Base-by-base conservation (phyloP, 768 basidiomycete species). In the Mycena amicta region DNA sequence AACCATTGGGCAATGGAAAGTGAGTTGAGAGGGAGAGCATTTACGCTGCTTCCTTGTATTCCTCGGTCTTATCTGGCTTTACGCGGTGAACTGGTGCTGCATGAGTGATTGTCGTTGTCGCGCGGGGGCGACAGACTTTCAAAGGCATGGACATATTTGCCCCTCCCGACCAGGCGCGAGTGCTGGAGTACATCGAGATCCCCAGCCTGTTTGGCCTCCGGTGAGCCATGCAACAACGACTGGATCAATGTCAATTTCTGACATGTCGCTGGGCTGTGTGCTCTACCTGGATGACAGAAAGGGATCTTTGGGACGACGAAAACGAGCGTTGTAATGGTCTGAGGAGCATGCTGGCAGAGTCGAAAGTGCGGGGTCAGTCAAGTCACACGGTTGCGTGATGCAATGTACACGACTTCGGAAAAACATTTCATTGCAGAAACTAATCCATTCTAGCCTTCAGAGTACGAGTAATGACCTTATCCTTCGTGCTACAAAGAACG, bases 361-460 rank as follows among this genome's bases (percentile, higher is more conserved):
- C 18, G 45, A 29, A n/a, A 20, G 41, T 23, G 22, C 18, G 25
- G 6, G 55, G 43, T 15, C 43, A 45, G 5, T 45, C 13, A 45
- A 13, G n/a, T n/a, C n/a, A n/a, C n/a, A n/a, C n/a, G n/a, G n/a
- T n/a, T 45, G 43, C 25, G 22, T n/a, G 25, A 49, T 49, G 4
- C 27, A 29, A 29, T 18, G 18, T 18, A 37, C 8, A 8, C 8
- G 33, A 37, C 33, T 37, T 18, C 11, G 33, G 33, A 37, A 37
- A 37, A 37, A 18, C 18, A 8, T 37, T 37, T 8, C 18, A 37
- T 37, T 37, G 18, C n/a, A 56, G 60, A 50, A 65, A 57, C 78
- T 77, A 98, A 72, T 98, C 95, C 93, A 96, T 95, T 70, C 95
- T 84, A 41, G 85, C 88, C 74, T 93, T 93, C 72, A 98, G 75